These are phyloP conservation scores for Xylaria sp. DNA, from an alignment of 2,329 filamentous ascomycete genomes.

Conservation along the genomic window DNA sequence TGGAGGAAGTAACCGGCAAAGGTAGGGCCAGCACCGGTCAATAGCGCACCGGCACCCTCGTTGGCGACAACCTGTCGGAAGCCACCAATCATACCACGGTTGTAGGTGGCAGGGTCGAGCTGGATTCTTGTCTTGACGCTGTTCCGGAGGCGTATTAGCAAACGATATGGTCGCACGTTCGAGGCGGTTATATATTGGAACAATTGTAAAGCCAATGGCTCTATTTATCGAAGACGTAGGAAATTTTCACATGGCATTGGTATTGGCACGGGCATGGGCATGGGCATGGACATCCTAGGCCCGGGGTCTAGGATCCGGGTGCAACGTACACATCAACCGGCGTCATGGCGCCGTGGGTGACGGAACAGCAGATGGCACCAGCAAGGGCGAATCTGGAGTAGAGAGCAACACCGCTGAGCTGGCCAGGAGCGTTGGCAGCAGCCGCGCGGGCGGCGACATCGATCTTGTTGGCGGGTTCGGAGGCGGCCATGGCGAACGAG, in stretches of 20 bases:
- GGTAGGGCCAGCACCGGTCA: constrained; percentile 78
- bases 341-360: constrained; percentile 96
- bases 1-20: constrained; percentile 82
- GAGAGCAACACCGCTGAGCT: constrained; percentile 60
- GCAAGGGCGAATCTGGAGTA: constrained; percentile 98
- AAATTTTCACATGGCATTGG: background rate
- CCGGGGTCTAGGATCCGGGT: too few species aligned
- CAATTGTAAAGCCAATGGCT: constrained; percentile 18
- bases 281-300: too few species aligned
- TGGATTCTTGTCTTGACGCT: constrained; percentile 86
- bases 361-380: constrained; percentile 96
- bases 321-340: constrained; percentile 97
- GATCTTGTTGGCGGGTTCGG: constrained; percentile 43
- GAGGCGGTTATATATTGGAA: constrained; percentile 6
- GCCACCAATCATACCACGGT: constrained; percentile 77
- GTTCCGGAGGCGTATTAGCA: constrained; percentile 33
- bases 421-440: constrained; percentile 42
- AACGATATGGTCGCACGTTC: background rate
- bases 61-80: constrained; percentile 76
- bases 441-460: constrained; percentile 40
- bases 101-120: constrained; percentile 80
- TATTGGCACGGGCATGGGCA: background rate
- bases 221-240: background rate
- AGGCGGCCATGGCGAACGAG: constrained; percentile 43
- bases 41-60: constrained; percentile 77